These are phyloP conservation scores for Neoascochyta sp. DNA, from an alignment of 2,329 filamentous ascomycete genomes.

Conservation along the genomic window DNA sequence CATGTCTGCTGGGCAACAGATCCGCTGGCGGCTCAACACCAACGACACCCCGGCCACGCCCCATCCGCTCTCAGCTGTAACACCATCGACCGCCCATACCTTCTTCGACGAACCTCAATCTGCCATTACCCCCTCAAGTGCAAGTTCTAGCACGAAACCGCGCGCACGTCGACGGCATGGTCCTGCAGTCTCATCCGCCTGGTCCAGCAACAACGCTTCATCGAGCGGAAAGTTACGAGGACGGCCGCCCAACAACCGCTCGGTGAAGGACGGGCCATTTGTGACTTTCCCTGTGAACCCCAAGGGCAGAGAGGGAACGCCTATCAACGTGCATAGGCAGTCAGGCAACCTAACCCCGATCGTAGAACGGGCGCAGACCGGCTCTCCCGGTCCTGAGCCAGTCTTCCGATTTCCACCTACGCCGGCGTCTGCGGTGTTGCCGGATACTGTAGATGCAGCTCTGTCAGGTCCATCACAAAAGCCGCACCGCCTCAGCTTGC, in stretches of 20 bases:
- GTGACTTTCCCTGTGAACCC: slow-evolving; percentile 66
- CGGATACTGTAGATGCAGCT: slow-evolving; percentile 21
- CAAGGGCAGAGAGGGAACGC: slow-evolving; percentile 46
- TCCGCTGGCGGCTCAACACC: slow-evolving; percentile 52
- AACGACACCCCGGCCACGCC: slow-evolving; percentile 62
- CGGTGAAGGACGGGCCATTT: slow-evolving; percentile 63
- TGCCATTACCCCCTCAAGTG: slow-evolving; percentile 62
- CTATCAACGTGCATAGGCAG: slow-evolving; percentile 45
- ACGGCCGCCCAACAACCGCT: slow-evolving; percentile 70
- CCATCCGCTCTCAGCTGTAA: slow-evolving; percentile 76
- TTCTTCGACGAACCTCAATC: slow-evolving; percentile 64
- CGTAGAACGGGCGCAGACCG: slow-evolving; percentile 42
- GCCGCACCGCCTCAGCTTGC: slow-evolving; percentile 56
- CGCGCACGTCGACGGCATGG: slow-evolving; percentile 65
- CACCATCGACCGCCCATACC: slow-evolving; percentile 55
- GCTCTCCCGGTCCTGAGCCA: slow-evolving; percentile 35
- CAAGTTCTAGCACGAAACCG: slow-evolving; percentile 47
- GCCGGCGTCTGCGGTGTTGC: slow-evolving; percentile 37
- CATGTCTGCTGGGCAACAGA: slow-evolving; percentile 40
- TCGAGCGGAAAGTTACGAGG: slow-evolving; percentile 70
- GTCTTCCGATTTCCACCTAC: slow-evolving; percentile 40
- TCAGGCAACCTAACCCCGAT: slow-evolving; percentile 44
- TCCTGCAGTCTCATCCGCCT: slow-evolving; percentile 85
- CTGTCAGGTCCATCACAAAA: slow-evolving; percentile 30
- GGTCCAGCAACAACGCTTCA: slow-evolving; percentile 64